These are phyloP conservation scores for Symbiotaphrina buchneri DNA, from an alignment of 495 filamentous ascomycete genomes.

Conservation along the genomic window DNA sequence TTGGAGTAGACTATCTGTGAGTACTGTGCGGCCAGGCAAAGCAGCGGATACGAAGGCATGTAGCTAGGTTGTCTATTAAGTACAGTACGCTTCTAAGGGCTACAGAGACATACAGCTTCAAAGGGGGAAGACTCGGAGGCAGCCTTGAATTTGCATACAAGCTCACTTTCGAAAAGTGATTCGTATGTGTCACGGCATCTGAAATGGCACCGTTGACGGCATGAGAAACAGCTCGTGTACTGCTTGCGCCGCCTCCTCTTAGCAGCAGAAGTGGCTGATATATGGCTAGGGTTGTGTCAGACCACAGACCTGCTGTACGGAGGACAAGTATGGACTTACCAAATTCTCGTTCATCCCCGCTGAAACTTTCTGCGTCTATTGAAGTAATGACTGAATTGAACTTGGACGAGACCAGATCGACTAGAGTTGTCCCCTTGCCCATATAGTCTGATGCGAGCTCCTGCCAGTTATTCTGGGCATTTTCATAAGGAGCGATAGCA, in stretches of 20 bases:
- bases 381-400: slow-evolving; percentile 39
- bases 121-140: slow-evolving; percentile 36
- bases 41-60: slow-evolving; percentile 42
- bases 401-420: slow-evolving; percentile 29
- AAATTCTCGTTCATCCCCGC: slow-evolving; percentile 38
- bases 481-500: no score
- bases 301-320: slow-evolving; percentile 3
- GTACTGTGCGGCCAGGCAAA: slow-evolving; percentile 54
- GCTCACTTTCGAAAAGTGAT: slow-evolving; percentile 57
- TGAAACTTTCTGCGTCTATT: slow-evolving; percentile 44
- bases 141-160: slow-evolving; percentile 58
- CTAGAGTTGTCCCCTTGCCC: slow-evolving; percentile 18
- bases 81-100: neutral
- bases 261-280: slow-evolving; percentile 4
- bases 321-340: slow-evolving; percentile 13
- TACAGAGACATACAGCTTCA: slow-evolving; percentile 31
- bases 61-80: slow-evolving; percentile 27
- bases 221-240: slow-evolving; percentile 8
- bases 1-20: slow-evolving; percentile 47
- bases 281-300: slow-evolving; percentile 7
- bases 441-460: no score
- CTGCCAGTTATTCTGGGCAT: neutral
- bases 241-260: slow-evolving; percentile 9
- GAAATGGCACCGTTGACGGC: slow-evolving; percentile 12
- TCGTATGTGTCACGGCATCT: slow-evolving; percentile 18